Evolutionary conservation across 192 early-diverging fungal genomes (phyloP).

Genomic region (Backusella sp.): DNA sequence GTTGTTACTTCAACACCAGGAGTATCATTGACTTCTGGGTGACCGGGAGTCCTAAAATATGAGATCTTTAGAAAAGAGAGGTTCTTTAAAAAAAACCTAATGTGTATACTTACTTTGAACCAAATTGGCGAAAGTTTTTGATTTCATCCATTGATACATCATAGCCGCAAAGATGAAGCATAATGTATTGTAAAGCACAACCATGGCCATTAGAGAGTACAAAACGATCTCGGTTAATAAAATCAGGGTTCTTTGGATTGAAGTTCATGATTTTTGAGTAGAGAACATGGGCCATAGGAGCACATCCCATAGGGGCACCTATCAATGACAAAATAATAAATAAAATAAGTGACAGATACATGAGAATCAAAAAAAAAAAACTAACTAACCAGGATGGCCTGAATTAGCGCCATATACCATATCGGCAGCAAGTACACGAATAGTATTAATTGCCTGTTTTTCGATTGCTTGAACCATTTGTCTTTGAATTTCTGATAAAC

Average conservation of each 20-base stretch:
- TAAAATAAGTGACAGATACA: neutral
- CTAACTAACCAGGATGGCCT: slow-evolving; percentile 79
- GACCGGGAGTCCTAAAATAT: slow-evolving; percentile 82
- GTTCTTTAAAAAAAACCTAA: neutral
- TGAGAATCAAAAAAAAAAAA: neutral
- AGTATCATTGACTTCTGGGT: slow-evolving; percentile 87
- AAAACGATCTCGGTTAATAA: slow-evolving; percentile 95
- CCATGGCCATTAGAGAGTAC: slow-evolving; percentile 97
- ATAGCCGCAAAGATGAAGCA: slow-evolving; percentile 88
- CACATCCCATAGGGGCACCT: slow-evolving; percentile 98
- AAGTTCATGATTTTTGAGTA: slow-evolving; percentile 79
- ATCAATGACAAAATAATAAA: neutral
- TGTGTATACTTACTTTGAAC: slow-evolving; percentile 70
- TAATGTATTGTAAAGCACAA: slow-evolving; percentile 87
- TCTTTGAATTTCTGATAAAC: neutral
- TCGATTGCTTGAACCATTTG: neutral
- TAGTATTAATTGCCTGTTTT: slow-evolving; percentile 71
- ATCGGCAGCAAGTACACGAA: slow-evolving; percentile 87
- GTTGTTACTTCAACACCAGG: slow-evolving; percentile 95
- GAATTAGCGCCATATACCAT: slow-evolving; percentile 84
- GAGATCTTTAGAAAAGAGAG: neutral
- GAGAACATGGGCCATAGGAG: slow-evolving; percentile 89
- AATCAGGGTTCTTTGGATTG: slow-evolving; percentile 84
- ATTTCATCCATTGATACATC: slow-evolving; percentile 88
- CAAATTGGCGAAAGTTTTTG: slow-evolving; percentile 81